Evolutionary conservation across 1,139 yeast genomes (phyloP).

Genomic region (Yamadazyma mexicana): DNA sequence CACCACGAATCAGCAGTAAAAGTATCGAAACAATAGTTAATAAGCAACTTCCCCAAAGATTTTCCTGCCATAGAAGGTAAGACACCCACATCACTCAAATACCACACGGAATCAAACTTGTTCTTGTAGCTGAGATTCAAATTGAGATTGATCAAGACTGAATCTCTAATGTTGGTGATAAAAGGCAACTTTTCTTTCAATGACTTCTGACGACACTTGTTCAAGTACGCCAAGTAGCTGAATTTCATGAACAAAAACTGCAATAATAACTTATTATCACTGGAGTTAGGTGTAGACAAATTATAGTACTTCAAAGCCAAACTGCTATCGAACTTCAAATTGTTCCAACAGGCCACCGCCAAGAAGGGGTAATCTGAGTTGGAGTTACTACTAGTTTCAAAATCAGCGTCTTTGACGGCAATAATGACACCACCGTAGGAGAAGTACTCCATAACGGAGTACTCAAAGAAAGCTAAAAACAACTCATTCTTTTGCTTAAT

Average conservation of each 20-base stretch:
- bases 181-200: constrained; percentile 36
- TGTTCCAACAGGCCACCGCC: constrained; percentile 42
- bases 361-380: constrained; percentile 24
- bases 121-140: constrained; percentile 15
- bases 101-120: constrained; percentile 31
- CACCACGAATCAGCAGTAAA: constrained; percentile 24
- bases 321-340: constrained; percentile 27
- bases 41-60: constrained; percentile 37
- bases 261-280: constrained; percentile 27
- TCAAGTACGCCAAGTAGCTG: constrained; percentile 33
- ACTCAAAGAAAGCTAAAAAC: constrained; percentile 39
- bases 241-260: constrained; percentile 25
- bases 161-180: constrained; percentile 32
- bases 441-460: constrained; percentile 36
- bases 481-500: constrained; percentile 32
- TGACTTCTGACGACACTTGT: constrained; percentile 36
- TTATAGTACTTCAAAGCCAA: constrained; percentile 21
- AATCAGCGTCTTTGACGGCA: constrained; percentile 34
- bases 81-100: constrained; percentile 41
- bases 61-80: constrained; percentile 42
- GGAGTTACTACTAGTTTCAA: constrained; percentile 20
- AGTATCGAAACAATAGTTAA: constrained; percentile 29
- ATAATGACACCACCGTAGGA: constrained; percentile 33
- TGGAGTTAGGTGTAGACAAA: constrained; percentile 18
- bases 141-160: constrained; percentile 17